phyloP scores from a whole-genome alignment of 2,329 filamentous ascomycete species.

The Cordyceps tenuipes region DNA sequence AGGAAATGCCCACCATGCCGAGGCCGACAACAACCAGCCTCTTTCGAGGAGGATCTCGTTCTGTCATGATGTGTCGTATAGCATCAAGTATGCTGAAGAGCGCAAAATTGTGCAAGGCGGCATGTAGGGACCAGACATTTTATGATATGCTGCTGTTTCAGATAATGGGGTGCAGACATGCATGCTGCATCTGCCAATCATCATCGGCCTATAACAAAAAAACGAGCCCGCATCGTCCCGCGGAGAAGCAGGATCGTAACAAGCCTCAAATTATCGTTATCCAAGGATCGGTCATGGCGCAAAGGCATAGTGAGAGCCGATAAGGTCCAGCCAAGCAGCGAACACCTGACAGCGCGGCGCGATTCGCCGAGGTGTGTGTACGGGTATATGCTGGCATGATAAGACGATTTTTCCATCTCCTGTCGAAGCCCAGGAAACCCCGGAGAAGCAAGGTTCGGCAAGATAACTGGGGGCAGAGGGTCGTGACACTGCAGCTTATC shows the following conservation, averaged over 20 bases:
- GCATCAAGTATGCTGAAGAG: neutral
- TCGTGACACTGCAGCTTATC: constrained; percentile 3
- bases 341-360: neutral
- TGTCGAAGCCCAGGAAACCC: neutral
- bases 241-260: constrained; percentile 3
- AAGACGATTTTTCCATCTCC: neutral
- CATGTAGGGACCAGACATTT: neutral
- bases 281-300: neutral
- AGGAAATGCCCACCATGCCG: constrained; percentile 86
- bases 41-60: constrained; percentile 31
- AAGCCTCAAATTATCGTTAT: neutral
- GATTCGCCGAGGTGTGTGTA: neutral
- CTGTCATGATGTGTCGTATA: neutral
- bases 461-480: neutral
- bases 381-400: neutral
- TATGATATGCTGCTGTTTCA: neutral
- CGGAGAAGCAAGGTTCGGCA: constrained; percentile 2
- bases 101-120: neutral
- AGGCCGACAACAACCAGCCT: constrained; percentile 75
- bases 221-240: neutral
- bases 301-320: neutral
- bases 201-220: neutral
- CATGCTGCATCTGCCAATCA: neutral
- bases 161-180: neutral
- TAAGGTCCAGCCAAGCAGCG: neutral